These are phyloP conservation scores for Eucalyptus pauciflora DNA, from an alignment of 345 rosid species.

Conservation along the genomic window DNA sequence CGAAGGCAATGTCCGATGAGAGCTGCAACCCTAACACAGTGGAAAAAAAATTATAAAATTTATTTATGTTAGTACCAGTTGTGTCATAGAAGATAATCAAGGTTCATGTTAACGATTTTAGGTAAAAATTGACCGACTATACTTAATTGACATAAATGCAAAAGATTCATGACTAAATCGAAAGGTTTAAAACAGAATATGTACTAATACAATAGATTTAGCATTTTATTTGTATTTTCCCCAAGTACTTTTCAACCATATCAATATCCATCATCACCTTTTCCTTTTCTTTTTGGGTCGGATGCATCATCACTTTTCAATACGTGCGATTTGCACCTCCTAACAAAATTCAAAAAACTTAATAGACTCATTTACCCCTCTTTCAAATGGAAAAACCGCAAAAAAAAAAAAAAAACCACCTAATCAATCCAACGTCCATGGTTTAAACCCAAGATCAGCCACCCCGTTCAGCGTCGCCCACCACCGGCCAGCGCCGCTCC, in stretches of 20 bases:
- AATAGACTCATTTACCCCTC: neutral
- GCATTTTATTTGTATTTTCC: no score
- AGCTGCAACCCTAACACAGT: fast-evolving
- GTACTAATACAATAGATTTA: fast-evolving
- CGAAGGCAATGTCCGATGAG: fast-evolving
- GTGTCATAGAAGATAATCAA: fast-evolving
- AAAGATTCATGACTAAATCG: fast-evolving
- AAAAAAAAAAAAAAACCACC: neutral
- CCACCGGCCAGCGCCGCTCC: neutral
- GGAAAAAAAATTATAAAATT: no score
- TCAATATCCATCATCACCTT: fast-evolving
- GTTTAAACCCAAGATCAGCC: neutral
- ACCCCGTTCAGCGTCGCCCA: neutral
- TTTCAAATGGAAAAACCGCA: neutral
- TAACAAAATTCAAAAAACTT: neutral
- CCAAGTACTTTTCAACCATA: no score
- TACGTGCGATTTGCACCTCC: neutral
- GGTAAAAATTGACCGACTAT: fast-evolving
- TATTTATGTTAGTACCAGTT: fast-evolving
- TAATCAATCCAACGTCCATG: neutral
- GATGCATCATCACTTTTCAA: neutral
- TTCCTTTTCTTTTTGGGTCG: no score
- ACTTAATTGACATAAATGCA: no score
- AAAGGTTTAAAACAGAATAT: fast-evolving
- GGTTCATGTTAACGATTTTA: no score